These are phyloP conservation scores for Cardamine chenopodiifolia DNA, from an alignment of 345 rosid genomes.

Conservation along the genomic window DNA sequence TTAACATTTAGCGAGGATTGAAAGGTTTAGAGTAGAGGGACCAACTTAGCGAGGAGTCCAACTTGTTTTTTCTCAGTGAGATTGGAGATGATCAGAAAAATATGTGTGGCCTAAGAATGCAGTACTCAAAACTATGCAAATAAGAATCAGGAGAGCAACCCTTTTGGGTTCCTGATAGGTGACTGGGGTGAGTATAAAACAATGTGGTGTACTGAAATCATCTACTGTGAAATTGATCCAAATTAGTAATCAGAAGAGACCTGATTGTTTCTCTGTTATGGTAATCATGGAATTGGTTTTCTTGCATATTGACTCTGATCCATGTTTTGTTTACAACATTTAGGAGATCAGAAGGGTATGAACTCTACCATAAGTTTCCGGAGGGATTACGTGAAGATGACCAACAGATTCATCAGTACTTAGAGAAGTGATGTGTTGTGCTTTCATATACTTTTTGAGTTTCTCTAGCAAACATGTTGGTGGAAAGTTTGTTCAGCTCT, in stretches of 20 bases:
- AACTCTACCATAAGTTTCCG: not conserved
- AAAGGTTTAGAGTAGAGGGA: not conserved
- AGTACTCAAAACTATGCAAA: not conserved
- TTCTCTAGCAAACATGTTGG: constrained; percentile 46
- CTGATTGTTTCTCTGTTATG: not conserved
- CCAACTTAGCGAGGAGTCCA: constrained; percentile 1
- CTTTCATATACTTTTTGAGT: constrained; percentile 34
- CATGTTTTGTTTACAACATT: too few relatives aligned
- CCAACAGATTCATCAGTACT: constrained; percentile 9
- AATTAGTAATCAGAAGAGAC: constrained; percentile 12
- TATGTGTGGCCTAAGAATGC: constrained; percentile 1
- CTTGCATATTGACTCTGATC: constrained; percentile 36
- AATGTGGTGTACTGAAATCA: not conserved
- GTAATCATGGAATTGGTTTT: constrained; percentile 14
- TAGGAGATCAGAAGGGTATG: too few relatives aligned
- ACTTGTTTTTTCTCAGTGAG: constrained; percentile 11
- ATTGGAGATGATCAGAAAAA: not conserved
- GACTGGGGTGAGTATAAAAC: not conserved
- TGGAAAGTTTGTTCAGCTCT: constrained; percentile 47
- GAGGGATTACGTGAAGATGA: constrained; percentile 19
- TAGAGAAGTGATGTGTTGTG: constrained; percentile 46
- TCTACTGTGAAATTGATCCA: constrained; percentile 6
- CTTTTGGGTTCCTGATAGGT: constrained; percentile 1
- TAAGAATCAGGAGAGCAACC: constrained; percentile 5
- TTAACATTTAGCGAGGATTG: not conserved